phyloP scores from a whole-genome alignment of 2,329 filamentous ascomycete species.

The Fusarium oligoseptatum region DNA sequence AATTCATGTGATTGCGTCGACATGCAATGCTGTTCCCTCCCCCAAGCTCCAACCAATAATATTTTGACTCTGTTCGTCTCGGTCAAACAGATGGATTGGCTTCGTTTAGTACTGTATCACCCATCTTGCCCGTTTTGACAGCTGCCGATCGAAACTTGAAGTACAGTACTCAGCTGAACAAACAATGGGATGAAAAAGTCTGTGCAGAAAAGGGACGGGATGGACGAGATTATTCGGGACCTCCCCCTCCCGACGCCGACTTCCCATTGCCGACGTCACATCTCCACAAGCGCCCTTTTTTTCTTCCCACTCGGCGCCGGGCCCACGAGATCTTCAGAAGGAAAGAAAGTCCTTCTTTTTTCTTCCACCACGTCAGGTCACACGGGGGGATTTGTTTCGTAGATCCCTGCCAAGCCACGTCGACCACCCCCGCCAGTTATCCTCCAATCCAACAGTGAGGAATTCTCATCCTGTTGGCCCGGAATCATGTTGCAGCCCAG shows the following conservation, averaged over 20 bases:
- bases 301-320: not conserved
- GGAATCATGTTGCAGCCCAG: conserved; percentile 19
- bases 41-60: not conserved
- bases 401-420: conserved; percentile 22
- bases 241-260: conserved; percentile 25
- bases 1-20: conserved; percentile 1
- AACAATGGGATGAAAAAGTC: not conserved
- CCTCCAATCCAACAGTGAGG: not conserved
- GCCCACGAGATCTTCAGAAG: conserved; percentile 26
- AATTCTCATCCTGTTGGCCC: not conserved
- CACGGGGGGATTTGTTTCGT: not conserved
- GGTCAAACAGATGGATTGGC: conserved; percentile 15
- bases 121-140: conserved; percentile 10
- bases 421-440: not conserved
- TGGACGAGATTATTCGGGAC: conserved; percentile 3
- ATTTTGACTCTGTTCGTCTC: not conserved
- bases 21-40: not conserved
- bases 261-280: conserved; percentile 29
- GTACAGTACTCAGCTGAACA: not conserved
- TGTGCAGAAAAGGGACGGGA: not conserved
- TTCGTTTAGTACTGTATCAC: conserved; percentile 21
- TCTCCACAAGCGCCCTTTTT: conserved; percentile 20
- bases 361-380: not conserved
- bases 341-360: conserved; percentile 31
- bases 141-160: conserved; percentile 3